These are phyloP conservation scores for Alternaria triticimaculans DNA, from an alignment of 2,329 filamentous ascomycete genomes.

Conservation along the genomic window DNA sequence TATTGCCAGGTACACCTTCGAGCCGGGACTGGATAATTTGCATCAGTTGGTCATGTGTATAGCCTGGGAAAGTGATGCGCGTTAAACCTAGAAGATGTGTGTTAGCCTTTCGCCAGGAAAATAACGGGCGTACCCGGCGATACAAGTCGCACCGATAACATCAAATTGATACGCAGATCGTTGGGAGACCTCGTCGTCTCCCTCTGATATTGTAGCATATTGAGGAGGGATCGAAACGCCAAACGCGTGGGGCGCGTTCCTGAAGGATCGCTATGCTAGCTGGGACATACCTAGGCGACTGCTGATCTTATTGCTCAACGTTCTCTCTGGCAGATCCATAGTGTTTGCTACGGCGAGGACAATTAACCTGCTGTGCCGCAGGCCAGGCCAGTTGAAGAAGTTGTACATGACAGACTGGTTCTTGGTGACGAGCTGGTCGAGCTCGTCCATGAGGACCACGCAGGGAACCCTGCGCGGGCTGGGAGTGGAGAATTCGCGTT, in stretches of 20 bases:
- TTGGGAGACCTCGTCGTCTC: slow-evolving; percentile 25
- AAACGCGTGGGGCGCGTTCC: slow-evolving; percentile 24
- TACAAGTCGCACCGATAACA: slow-evolving; percentile 22
- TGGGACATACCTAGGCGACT: slow-evolving; percentile 65
- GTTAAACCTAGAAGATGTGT: slow-evolving; percentile 67
- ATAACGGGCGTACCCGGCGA: slow-evolving; percentile 25
- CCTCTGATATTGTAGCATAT: slow-evolving; percentile 22
- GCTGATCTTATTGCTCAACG: slow-evolving; percentile 97
- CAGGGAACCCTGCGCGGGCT: slow-evolving; percentile 91
- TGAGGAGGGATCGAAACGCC: slow-evolving; percentile 3
- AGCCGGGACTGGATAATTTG: slow-evolving; percentile 95
- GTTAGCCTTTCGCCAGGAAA: slow-evolving; percentile 37
- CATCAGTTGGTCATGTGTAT: slow-evolving; percentile 97
- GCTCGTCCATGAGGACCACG: slow-evolving; percentile 97
- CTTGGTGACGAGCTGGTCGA: slow-evolving; percentile 96
- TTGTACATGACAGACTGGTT: slow-evolving; percentile 99
- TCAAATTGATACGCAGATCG: slow-evolving; percentile 21
- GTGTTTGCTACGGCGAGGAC: slow-evolving; percentile 98
- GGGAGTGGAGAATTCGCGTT: slow-evolving; percentile 90
- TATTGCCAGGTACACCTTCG: slow-evolving; percentile 82
- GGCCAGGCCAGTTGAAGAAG: slow-evolving; percentile 98
- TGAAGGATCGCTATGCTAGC: slow-evolving; percentile 23
- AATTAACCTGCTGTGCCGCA: slow-evolving; percentile 89
- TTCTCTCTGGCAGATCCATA: slow-evolving; percentile 96
- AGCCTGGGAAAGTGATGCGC: slow-evolving; percentile 94